Percentiles rank a stretch among this genome's conserved stretches.
Evolutionary conservation across 2,329 filamentous ascomycete genomes (phyloP).

Genomic region (Dothideomycetidae sp.): DNA sequence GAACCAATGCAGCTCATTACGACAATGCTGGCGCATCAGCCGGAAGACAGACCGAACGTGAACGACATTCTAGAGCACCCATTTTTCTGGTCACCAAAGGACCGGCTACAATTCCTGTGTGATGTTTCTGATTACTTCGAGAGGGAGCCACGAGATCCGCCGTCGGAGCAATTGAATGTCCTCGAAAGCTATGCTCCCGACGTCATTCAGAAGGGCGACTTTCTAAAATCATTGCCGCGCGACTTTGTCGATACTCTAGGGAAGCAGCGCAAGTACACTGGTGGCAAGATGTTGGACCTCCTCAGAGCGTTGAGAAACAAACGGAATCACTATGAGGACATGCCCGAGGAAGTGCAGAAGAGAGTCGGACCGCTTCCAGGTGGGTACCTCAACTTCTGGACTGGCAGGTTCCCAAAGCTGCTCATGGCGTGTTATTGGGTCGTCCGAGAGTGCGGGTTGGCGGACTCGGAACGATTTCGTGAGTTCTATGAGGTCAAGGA

Average conservation of each 20-base stretch:
- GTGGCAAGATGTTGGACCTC: conserved; percentile 67
- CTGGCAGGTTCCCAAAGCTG: conserved; percentile 60
- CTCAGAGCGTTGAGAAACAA: conserved; percentile 86
- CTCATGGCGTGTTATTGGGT: conserved; percentile 67
- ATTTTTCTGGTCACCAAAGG: conserved; percentile 90
- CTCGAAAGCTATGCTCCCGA: conserved; percentile 32
- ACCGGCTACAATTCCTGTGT: conserved; percentile 82
- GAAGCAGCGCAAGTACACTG: conserved; percentile 91
- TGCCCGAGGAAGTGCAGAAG: conserved; percentile 64
- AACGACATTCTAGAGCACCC: conserved; percentile 77
- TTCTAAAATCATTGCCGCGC: conserved; percentile 59
- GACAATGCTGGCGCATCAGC: conserved; percentile 59
- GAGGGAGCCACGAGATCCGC: conserved; percentile 73
- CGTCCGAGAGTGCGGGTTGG: conserved; percentile 51
- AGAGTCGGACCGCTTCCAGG: conserved; percentile 63
- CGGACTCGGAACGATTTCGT: conserved; percentile 50
- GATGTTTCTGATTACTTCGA: conserved; percentile 96
- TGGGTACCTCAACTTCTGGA: conserved; percentile 69
- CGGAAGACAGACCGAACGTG: conserved; percentile 55
- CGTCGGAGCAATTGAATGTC: conserved; percentile 49
- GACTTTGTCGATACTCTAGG: conserved; percentile 80
- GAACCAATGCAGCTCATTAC: conserved; percentile 79
- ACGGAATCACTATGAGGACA: conserved; percentile 94
- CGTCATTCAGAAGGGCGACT: conserved; percentile 42
- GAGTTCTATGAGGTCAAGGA: conserved; percentile 45